These are phyloP conservation scores for Claviceps cyperi DNA, from an alignment of 2,329 filamentous ascomycete genomes.

Conservation along the genomic window DNA sequence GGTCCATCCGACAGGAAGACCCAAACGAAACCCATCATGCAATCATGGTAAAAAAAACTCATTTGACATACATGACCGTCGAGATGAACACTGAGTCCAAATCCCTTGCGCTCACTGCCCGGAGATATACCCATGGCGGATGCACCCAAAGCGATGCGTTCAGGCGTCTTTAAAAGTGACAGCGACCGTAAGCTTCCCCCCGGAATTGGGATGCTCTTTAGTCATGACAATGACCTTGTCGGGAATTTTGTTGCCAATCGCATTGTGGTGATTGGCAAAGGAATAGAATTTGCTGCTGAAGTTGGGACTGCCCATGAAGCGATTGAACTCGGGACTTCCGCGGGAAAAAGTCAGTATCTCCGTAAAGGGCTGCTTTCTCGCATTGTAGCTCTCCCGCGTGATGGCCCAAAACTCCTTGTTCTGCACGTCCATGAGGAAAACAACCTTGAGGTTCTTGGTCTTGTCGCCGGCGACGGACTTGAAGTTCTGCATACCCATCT, in stretches of 20 bases:
- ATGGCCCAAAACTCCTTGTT: slow-evolving; percentile 4
- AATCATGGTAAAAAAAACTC: too few species aligned
- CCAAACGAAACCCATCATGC: too few species aligned
- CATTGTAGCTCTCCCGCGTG: not conserved
- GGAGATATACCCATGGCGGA: too few species aligned
- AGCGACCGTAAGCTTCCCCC: not conserved
- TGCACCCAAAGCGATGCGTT: not conserved
- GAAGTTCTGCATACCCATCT: slow-evolving; percentile 2
- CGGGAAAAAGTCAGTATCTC: not conserved
- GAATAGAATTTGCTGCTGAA: not conserved
- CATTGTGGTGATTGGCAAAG: slow-evolving; percentile 1
- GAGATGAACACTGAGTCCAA: too few species aligned
- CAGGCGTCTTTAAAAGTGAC: not conserved
- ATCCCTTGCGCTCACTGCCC: too few species aligned
- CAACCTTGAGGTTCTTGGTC: not conserved
- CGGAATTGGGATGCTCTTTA: not conserved
- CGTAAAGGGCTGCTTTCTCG: not conserved
- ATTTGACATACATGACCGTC: too few species aligned
- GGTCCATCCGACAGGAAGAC: too few species aligned
- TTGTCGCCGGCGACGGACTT: not conserved
- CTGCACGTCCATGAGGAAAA: slow-evolving; percentile 1
- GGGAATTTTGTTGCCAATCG: not conserved
- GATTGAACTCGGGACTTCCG: not conserved
- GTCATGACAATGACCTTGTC: not conserved
- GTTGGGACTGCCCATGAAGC: slow-evolving; percentile 1